Conservation (phyloP, 2,329 filamentous ascomycete species). For the Onygena corvina region DNA sequence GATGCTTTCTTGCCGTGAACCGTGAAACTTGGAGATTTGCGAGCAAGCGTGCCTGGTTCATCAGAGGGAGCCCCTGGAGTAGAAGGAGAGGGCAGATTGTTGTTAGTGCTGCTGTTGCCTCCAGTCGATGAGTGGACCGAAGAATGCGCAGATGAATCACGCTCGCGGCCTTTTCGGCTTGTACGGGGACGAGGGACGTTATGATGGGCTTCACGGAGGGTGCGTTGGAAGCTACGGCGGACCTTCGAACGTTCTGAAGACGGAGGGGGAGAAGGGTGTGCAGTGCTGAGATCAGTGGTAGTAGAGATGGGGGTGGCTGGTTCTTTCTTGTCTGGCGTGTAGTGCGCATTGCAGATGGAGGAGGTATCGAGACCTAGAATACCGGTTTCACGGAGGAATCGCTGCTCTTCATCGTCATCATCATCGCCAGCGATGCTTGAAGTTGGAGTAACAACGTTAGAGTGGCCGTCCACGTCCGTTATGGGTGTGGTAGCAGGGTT, state of each 20-base stretch:
- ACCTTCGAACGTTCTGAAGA: constrained; percentile 54
- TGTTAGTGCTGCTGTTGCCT: constrained; percentile 34
- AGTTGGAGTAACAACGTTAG: constrained; percentile 22
- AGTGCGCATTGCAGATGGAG: not conserved
- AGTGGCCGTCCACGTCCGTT: constrained; percentile 12
- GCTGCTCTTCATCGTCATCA: constrained; percentile 48
- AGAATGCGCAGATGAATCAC: constrained; percentile 20
- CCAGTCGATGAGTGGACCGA: constrained; percentile 20
- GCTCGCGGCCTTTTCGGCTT: constrained; percentile 65
- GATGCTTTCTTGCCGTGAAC: constrained; percentile 97
- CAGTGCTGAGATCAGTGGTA: constrained; percentile 14
- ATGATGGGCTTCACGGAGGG: constrained; percentile 62
- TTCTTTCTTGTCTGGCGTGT: constrained; percentile 33
- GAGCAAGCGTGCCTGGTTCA: constrained; percentile 39
- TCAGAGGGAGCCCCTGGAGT: constrained; percentile 8
- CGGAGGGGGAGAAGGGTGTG: constrained; percentile 16
- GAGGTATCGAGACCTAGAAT: constrained; percentile 42
- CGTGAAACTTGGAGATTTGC: constrained; percentile 80
- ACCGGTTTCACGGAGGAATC: constrained; percentile 55
- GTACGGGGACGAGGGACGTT: constrained; percentile 55
- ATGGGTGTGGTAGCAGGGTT: constrained; percentile 15
- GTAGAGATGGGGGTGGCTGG: constrained; percentile 28
- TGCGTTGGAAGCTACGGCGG: constrained; percentile 77
- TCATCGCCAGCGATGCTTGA: constrained; percentile 45
- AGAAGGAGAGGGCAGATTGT: constrained; percentile 37